Evolutionary conservation across 495 filamentous ascomycete genomes (phyloP), one percentile per base, ranked within the genome.

Genomic region (Immersiella caudata): DNA sequence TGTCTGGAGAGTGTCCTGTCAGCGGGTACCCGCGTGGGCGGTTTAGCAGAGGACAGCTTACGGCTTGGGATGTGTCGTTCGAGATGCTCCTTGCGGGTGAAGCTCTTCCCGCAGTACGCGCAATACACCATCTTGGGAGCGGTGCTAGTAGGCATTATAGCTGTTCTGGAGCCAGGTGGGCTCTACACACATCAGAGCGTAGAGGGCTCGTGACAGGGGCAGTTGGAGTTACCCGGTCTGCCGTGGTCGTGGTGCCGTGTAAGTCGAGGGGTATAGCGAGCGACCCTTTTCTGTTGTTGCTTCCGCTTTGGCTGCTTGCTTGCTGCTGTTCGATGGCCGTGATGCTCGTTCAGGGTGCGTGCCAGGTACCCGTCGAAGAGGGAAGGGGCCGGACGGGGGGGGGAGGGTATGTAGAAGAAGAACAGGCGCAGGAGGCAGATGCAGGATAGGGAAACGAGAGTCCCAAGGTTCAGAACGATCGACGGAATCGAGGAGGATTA

Each of bases 61-160:
- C 87, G 87, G 29, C 73, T 85, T 11, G 87, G 82, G 33, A 89
- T 79, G 66, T 90, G 87, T 62, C 88, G 79, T 69, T 89, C 86
- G 24, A 89, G 77, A 74, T 90, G 88, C 69, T 90, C 88, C 76
- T 89, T 89, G 69, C 87, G 79, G 49, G 86, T 87, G 70, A 90
- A 90, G 59, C 77, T 80, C 76, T 86, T 86, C 26, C 87, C 87
- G 64, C 88, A 90, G 67, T 88, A 88, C 7, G 85, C 81, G 67
- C 87, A 90, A 73, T 78, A 89, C 24, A 88, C 78, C 80, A 84
- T 84, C 24, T 52, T 70, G 35, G 50, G 57, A 26, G 36, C 27
- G 35, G 25, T 57, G 1, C 18, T 22, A n/a, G 36, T 49, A 27
- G 33, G 29, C 27, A 29, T 35, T 46, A 24, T 49, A 40, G 29